phyloP scores from a whole-genome alignment of 2,329 filamentous ascomycete genomes.

The Piedraia hortae region DNA sequence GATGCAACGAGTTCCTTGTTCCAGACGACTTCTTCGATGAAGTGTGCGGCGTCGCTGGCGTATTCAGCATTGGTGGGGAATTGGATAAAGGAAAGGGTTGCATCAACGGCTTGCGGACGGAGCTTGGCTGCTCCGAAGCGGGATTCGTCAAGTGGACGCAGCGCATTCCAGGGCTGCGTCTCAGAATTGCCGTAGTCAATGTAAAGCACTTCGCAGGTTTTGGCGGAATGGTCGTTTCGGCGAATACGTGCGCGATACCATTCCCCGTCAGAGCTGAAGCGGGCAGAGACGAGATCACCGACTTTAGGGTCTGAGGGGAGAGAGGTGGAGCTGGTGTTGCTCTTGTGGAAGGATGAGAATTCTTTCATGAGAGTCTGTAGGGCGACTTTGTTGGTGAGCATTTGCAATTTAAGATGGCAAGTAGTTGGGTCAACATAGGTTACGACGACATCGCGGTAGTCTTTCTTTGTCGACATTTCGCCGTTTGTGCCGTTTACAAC shows the following conservation, averaged over 20 bases:
- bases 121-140: conserved; percentile 63
- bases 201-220: conserved; percentile 75
- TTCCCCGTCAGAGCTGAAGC: conserved; percentile 65
- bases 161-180: conserved; percentile 54
- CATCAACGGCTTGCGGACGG: conserved; percentile 65
- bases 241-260: conserved; percentile 89
- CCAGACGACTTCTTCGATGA: conserved; percentile 47
- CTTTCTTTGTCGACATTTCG: conserved; percentile 37
- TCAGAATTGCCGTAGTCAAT: conserved; percentile 94
- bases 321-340: conserved; percentile 42
- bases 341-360: conserved; percentile 75
- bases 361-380: conserved; percentile 71
- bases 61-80: conserved; percentile 64
- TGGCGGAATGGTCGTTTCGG: conserved; percentile 71
- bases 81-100: conserved; percentile 66
- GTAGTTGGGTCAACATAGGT: conserved; percentile 59
- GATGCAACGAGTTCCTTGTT: conserved; percentile 55
- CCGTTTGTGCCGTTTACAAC: conserved; percentile 21
- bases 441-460: conserved; percentile 83
- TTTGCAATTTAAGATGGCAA: conserved; percentile 68
- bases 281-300: conserved; percentile 72
- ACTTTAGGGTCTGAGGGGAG: conserved; percentile 58
- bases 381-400: conserved; percentile 59
- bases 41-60: conserved; percentile 48
- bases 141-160: conserved; percentile 52